phyloP scores from a whole-genome alignment of 1,284 basidiomycete genomes.

The Sanghuangporus baumii region DNA sequence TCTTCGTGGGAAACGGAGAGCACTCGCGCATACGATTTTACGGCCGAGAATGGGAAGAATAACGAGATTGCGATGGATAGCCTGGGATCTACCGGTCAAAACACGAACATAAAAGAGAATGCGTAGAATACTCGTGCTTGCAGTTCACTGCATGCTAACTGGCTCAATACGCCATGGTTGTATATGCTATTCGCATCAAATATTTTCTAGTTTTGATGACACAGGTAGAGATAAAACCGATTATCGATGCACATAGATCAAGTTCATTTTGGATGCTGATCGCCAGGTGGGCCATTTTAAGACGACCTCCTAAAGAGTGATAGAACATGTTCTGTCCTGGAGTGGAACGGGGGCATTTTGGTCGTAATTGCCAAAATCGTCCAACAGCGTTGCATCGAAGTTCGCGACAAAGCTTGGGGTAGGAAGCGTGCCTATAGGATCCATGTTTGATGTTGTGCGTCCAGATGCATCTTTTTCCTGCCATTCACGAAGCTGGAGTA shows the following conservation, averaged over 20 bases:
- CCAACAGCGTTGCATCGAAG: neutral
- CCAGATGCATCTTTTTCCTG: neutral
- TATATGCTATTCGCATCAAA: too few relatives aligned
- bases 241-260: too few relatives aligned
- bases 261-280: neutral
- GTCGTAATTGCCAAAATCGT: neutral
- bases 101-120: neutral
- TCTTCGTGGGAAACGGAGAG: neutral
- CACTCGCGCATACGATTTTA: neutral
- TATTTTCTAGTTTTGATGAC: too few relatives aligned
- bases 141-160: too few relatives aligned
- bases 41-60: neutral
- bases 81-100: neutral
- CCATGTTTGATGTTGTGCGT: neutral
- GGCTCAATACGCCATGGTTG: too few relatives aligned
- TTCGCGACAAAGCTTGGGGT: neutral
- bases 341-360: neutral
- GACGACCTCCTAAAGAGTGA: neutral
- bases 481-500: conserved; percentile 4
- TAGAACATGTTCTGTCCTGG: neutral
- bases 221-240: too few relatives aligned
- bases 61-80: neutral
- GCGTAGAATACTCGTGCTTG: neutral
- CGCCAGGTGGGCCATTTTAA: neutral
- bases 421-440: neutral